Evolutionary conservation across 768 basidiomycete genomes (phyloP).

Genomic region (Obba rivulosa): DNA sequence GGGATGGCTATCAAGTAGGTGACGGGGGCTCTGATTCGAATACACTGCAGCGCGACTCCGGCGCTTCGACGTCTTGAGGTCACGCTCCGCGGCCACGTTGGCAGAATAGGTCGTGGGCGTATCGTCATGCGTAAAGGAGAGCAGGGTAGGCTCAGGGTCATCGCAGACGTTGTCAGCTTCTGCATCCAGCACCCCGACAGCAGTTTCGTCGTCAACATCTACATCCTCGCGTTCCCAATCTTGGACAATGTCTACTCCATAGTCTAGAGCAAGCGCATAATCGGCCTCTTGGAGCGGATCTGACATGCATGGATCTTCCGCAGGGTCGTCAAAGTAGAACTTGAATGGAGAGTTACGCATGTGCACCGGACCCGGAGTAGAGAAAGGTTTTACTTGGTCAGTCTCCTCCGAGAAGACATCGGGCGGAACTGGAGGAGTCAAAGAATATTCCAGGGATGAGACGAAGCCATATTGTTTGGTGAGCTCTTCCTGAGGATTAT

Average conservation of each 20-base stretch:
- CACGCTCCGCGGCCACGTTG: background rate
- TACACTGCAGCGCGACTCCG: background rate
- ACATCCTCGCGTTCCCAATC: no score
- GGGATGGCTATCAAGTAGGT: no score
- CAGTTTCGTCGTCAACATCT: constrained; percentile 32
- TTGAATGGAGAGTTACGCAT: constrained; percentile 25
- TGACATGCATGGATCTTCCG: constrained; percentile 40
- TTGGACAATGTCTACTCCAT: background rate
- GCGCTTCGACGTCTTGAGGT: background rate
- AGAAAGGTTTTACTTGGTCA: constrained; percentile 22
- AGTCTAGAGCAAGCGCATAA: constrained; percentile 35
- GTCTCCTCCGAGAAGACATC: no score
- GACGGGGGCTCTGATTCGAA: background rate
- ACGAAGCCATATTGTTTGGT: no score
- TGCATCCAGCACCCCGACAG: constrained; percentile 30
- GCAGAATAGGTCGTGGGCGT: background rate
- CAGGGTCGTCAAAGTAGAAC: constrained; percentile 48
- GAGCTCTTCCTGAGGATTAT: no score
- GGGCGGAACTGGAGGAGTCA: no score
- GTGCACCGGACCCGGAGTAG: constrained; percentile 43
- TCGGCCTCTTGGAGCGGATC: constrained; percentile 31
- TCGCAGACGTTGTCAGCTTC: background rate
- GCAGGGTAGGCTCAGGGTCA: background rate
- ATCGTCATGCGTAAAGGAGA: background rate
- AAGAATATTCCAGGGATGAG: no score